Evolutionary conservation across 2,329 filamentous ascomycete genomes (phyloP).

Genomic region (Fusarium sarcochroum): DNA sequence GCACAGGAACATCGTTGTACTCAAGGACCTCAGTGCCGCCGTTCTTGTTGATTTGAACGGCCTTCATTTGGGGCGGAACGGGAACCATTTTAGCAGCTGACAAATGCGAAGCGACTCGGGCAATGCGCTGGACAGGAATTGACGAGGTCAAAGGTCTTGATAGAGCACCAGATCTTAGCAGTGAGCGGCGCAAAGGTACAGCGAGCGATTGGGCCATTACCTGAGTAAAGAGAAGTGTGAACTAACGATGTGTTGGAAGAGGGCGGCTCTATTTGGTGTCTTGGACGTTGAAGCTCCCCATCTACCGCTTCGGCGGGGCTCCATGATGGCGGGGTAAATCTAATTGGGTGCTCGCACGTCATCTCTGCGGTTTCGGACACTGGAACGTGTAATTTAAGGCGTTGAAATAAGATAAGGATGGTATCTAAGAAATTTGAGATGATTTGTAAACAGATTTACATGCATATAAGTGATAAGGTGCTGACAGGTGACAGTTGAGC

Average conservation of each 20-base stretch:
- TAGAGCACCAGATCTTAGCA: constrained; percentile 32
- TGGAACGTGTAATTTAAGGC: constrained; percentile 6
- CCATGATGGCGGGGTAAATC: constrained; percentile 49
- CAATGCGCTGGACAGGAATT: constrained; percentile 23
- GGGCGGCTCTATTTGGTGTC: neutral
- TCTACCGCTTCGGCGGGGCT: constrained; percentile 23
- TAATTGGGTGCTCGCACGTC: constrained; percentile 20
- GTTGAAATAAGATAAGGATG: neutral
- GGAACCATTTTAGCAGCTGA: constrained; percentile 74
- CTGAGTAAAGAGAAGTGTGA: neutral
- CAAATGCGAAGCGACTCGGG: constrained; percentile 16
- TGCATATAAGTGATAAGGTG: neutral
- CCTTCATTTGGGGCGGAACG: constrained; percentile 78
- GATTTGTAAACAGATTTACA: neutral
- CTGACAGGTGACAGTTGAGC: neutral
- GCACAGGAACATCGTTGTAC: constrained; percentile 78
- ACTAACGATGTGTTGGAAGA: constrained; percentile 15
- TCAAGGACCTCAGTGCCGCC: constrained; percentile 80
- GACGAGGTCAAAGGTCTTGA: constrained; percentile 5
- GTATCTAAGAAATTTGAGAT: neutral
- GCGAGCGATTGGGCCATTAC: constrained; percentile 35
- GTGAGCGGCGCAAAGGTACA: constrained; percentile 32
- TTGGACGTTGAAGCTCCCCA: constrained; percentile 4
- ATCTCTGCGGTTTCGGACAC: constrained; percentile 8
- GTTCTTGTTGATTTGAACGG: constrained; percentile 73